Percentiles rank a stretch among this genome's conserved stretches.
Conservation (phyloP, 345 rosid species). For the Hypericum perforatum region DNA sequence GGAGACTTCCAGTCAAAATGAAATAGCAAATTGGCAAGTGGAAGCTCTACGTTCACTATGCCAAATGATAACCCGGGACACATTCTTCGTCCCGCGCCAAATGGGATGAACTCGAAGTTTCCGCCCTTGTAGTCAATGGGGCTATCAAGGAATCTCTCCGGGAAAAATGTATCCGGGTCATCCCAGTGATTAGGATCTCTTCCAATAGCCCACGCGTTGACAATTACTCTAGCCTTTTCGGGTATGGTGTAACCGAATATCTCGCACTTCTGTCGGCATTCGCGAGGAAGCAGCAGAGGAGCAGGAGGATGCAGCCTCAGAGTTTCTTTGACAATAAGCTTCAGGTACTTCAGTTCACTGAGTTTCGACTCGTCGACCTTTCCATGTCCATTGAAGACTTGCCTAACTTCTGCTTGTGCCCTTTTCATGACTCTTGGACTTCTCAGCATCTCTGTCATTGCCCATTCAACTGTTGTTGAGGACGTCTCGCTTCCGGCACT, state of each 20-base stretch:
- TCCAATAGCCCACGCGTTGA: constrained; percentile 24
- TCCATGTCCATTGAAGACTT: too few species aligned
- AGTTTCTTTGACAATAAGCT: constrained; percentile 21
- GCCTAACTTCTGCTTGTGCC: not conserved
- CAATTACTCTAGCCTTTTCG: constrained; percentile 6
- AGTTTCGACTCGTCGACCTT: not conserved
- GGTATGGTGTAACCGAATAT: constrained; percentile 15
- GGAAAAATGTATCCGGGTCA: constrained; percentile 17
- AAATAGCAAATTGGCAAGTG: constrained; percentile 15
- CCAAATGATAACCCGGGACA: constrained; percentile 25
- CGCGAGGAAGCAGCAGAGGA: constrained; percentile 28
- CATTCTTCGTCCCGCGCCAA: constrained; percentile 29
- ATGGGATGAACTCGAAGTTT: constrained; percentile 17
- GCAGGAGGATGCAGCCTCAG: constrained; percentile 22
- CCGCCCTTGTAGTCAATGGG: constrained; percentile 18
- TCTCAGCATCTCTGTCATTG: too few species aligned
- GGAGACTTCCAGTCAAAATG: constrained; percentile 30
- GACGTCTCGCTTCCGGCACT: too few species aligned
- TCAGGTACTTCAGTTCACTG: not conserved
- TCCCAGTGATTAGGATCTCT: constrained; percentile 22
- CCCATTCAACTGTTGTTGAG: too few species aligned
- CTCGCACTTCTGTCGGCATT: constrained; percentile 11
- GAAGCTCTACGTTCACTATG: constrained; percentile 12
- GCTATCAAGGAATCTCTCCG: constrained; percentile 20
- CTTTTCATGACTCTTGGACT: too few species aligned